phyloP scores from a whole-genome alignment of 2,329 filamentous ascomycete genomes.

The Colletotrichum gloeosporioides region DNA sequence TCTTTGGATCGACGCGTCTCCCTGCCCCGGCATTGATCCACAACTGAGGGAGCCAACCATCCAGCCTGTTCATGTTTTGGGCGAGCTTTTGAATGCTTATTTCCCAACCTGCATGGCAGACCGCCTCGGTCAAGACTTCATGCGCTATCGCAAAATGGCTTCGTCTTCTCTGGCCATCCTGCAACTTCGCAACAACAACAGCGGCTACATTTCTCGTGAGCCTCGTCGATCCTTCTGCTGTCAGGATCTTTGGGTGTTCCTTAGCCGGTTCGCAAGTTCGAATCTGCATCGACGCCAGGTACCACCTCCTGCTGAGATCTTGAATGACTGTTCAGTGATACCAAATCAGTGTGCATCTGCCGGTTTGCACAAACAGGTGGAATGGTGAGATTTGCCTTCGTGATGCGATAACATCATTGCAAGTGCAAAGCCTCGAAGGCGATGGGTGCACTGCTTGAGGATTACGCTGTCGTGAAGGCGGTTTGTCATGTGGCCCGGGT shows the following conservation, averaged over 20 bases:
- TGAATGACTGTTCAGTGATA: background rate
- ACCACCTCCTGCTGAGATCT: background rate
- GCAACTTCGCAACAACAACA: background rate
- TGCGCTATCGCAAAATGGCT: background rate
- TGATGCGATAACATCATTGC: background rate
- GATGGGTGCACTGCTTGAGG: background rate
- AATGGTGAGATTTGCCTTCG: background rate
- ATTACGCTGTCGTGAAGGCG: background rate
- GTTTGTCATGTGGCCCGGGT: background rate
- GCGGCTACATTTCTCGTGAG: background rate
- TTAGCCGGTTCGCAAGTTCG: background rate
- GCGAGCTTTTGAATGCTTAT: background rate
- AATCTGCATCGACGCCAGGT: background rate
- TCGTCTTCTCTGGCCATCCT: background rate
- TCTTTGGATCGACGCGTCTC: background rate
- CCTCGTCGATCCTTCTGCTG: background rate
- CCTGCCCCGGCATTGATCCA: background rate
- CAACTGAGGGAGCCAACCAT: background rate
- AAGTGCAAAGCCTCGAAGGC: background rate
- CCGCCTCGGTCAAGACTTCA: background rate
- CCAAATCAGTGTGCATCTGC: background rate
- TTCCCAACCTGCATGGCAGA: background rate
- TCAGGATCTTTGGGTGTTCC: background rate
- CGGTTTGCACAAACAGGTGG: background rate
- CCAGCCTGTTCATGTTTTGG: background rate